A percentile compares a stretch with the other conserved stretches of the same genome.
Conservation (phyloP, 208 protist genomes). For the Crithidia sp. region DNA sequence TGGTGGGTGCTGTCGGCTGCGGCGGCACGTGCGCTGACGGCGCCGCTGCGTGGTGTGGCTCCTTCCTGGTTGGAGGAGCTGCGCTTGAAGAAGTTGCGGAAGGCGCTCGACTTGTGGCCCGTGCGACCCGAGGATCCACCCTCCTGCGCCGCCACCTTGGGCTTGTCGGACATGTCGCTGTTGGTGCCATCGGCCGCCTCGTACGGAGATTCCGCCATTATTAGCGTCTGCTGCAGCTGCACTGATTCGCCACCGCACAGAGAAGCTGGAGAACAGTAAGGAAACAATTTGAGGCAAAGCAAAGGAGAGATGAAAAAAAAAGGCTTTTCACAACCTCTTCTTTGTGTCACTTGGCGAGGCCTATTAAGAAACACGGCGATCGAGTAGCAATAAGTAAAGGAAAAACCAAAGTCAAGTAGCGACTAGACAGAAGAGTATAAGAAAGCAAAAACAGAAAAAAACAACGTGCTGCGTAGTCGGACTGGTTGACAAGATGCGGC, state of each 20-base stretch:
- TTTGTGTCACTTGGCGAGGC: too few relatives aligned
- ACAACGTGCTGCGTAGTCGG: too few relatives aligned
- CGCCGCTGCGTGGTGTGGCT: slow-evolving; percentile 7
- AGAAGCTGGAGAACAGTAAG: neutral
- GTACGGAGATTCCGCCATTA: slow-evolving; percentile 9
- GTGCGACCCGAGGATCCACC: slow-evolving; percentile 5
- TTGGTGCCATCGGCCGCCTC: neutral
- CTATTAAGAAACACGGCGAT: neutral
- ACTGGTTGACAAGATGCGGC: too few relatives aligned
- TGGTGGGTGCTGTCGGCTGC: neutral
- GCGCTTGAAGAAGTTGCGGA: slow-evolving; percentile 29
- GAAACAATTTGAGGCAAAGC: neutral
- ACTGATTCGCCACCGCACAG: too few relatives aligned
- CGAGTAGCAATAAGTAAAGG: neutral
- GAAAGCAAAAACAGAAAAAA: slow-evolving; percentile 8
- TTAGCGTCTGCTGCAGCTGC: too few relatives aligned
- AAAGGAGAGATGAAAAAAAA: slow-evolving; percentile 9
- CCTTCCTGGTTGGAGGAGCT: slow-evolving; percentile 7
- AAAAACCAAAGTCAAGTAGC: neutral
- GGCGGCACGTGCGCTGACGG: neutral
- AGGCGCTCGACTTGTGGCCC: slow-evolving; percentile 1
- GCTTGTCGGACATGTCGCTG: neutral
- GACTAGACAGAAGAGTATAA: neutral
- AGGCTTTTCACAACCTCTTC: too few relatives aligned
- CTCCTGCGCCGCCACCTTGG: neutral